A percentile compares a stretch with the other conserved stretches of the same genome.
phyloP scores from a whole-genome alignment of 2,329 filamentous ascomycete genomes.

The Dendrostoma leiphaemia region DNA sequence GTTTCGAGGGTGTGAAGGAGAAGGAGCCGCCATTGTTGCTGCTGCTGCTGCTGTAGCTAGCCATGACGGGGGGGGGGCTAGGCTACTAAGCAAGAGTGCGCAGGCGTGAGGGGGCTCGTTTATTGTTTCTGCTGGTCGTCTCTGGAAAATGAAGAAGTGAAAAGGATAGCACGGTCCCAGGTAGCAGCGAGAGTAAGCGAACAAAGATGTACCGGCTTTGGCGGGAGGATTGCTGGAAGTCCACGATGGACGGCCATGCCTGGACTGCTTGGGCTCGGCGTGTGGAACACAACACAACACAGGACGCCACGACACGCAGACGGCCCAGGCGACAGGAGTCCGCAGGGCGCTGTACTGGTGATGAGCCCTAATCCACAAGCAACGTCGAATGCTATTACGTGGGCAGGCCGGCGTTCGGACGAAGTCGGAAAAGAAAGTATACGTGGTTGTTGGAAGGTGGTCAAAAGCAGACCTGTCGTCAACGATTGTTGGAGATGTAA shows the following conservation, averaged over 20 bases:
- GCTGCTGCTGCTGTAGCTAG: conserved; percentile 16
- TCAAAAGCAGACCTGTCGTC: neutral
- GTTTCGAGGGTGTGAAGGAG: conserved; percentile 14
- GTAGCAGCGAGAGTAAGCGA: neutral
- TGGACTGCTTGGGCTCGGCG: neutral
- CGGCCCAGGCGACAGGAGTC: neutral
- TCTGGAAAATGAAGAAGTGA: too few species aligned
- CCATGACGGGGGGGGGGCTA: conserved; percentile 18
- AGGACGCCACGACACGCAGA: neutral
- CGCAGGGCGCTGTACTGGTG: neutral
- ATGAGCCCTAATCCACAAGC: neutral
- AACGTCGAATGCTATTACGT: neutral
- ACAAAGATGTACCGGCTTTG: neutral
- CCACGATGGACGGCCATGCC: conserved; percentile 18
- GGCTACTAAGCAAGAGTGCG: too few species aligned
- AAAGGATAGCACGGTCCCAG: too few species aligned
- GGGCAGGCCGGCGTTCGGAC: neutral
- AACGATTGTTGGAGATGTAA: neutral
- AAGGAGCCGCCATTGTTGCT: conserved; percentile 11
- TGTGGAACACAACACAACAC: neutral
- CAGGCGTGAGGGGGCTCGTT: too few species aligned
- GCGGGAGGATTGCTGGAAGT: conserved; percentile 3
- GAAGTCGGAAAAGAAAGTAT: neutral
- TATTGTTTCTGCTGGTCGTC: too few species aligned
- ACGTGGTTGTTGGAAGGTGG: neutral